Evolutionary conservation across 768 basidiomycete species (phyloP).

Genomic region (Russula brevipes): DNA sequence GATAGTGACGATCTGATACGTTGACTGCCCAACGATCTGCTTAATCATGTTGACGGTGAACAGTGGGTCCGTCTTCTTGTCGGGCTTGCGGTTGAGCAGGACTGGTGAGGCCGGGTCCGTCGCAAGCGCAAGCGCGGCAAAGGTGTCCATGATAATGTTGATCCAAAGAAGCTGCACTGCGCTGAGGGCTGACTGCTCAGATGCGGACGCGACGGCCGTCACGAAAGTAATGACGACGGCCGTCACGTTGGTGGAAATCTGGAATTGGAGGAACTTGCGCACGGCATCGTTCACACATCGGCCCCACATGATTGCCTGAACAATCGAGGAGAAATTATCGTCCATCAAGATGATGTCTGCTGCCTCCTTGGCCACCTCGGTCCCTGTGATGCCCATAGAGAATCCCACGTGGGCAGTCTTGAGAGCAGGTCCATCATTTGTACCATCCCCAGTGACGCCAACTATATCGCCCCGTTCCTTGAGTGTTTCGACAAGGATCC

Average conservation of each 20-base stretch:
- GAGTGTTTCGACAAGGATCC: slow-evolving; percentile 83
- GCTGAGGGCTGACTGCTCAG: slow-evolving; percentile 81
- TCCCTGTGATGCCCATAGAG: slow-evolving; percentile 94
- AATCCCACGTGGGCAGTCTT: slow-evolving; percentile 96
- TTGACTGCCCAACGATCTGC: slow-evolving; percentile 86
- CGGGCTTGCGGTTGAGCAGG: slow-evolving; percentile 85
- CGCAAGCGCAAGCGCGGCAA: slow-evolving; percentile 94
- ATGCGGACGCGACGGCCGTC: slow-evolving; percentile 72
- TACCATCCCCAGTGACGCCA: slow-evolving; percentile 96
- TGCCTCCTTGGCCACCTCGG: slow-evolving; percentile 98
- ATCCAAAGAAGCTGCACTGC: slow-evolving; percentile 98
- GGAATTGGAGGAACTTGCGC: slow-evolving; percentile 96
- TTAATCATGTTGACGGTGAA: slow-evolving; percentile 96
- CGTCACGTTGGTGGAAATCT: slow-evolving; percentile 89
- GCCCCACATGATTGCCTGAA: slow-evolving; percentile 98
- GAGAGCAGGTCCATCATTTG: slow-evolving; percentile 94
- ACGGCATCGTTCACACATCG: slow-evolving; percentile 98
- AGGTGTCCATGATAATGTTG: slow-evolving; percentile 98
- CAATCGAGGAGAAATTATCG: slow-evolving; percentile 93
- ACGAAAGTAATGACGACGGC: slow-evolving; percentile 93
- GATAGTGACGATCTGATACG: slow-evolving; percentile 78
- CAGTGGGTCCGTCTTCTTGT: slow-evolving; percentile 81
- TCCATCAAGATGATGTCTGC: slow-evolving; percentile 99
- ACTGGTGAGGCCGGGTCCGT: slow-evolving; percentile 87
- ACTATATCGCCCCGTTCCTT: slow-evolving; percentile 85